Evolutionary conservation across 2,329 filamentous ascomycete species (phyloP), one percentile per base, ranked within the genome.

Genomic region (Clonostachys sp.): DNA sequence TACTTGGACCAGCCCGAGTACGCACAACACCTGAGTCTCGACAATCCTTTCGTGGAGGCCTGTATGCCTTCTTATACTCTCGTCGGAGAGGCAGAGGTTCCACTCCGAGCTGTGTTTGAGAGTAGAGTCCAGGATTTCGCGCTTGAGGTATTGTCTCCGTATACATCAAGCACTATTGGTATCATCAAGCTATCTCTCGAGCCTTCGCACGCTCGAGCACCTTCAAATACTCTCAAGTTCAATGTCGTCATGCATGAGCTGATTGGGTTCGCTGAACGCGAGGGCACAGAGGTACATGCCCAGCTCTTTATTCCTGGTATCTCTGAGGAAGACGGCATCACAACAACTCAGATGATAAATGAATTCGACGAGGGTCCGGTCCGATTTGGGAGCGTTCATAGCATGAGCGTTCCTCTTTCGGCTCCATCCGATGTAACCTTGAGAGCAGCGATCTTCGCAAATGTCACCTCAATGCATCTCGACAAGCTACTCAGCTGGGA

Each of bases 401-500:
- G 90, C 65, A 96, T 99, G 90, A 96, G 90, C 62, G 77, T 99
- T 46, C 89, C 91, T 5, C 75, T 95, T 35, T 86, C 86, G 41
- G 63, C 66, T 6, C 81, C 90, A 1, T 81, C 80, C 18, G 85
- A 86, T 42, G 84, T 90, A 1, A 86, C 83, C 20, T 69, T 99
- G 46, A 83, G 94, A 47, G 87, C 96, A 9, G 90, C 91, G 44
- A 87, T 99, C 51, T 97, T 96, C 63, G 91, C 94, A 16, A 87
- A 87, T 60, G 89, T 96, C 35, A 94, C 90, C 2, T 74, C 85
- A 0, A 96, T 96, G 85, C 94, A 99, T 68, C 78, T 99, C 18
- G 94, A 99, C 66, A 97, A 96, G 71, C 77, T 99, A 45, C 80
- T 96, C 12, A 99, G 94, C 69, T 99, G 94, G 94, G 94, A 99